Evolutionary conservation across 352 stramenopile genomes (phyloP), one percentile per base, ranked within the genome.

Genomic region (Saprolegnia parasitica): DNA sequence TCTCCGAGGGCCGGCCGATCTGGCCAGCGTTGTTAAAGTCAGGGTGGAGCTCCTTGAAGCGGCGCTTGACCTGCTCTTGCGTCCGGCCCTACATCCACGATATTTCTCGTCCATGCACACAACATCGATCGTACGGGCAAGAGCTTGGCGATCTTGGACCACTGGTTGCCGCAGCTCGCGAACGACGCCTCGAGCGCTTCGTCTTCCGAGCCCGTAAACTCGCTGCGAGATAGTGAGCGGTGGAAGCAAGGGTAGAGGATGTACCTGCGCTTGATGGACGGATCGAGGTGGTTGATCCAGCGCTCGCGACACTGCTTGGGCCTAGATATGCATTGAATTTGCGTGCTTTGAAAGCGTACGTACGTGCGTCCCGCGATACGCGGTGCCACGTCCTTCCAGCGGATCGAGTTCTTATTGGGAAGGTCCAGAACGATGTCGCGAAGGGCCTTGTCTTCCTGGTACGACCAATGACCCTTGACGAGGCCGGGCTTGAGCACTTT

Each of bases 281-380:
- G 96, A 78, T 98, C 93, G 61, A 98, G 82, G 76, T 98, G 95
- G 77, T 98, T 98, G 35, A 96, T 83, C 89, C 94, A 99, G 18
- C 96, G 90, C 71, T 99, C 95, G 13, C 96, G 88, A 70, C 96
- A 99, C 73, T 98, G 96, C 75, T 99, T 98, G 3, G 87, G 79
- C 50, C 86, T 95, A 73, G 3, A 3, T 60, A 3, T 8, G 42
- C 9, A 16, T 62, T 62, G 56, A 45, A 5, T 1, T n/a, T 60
- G 24, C 56, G 35, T 24, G 5, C 56, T 5, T 49, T 18, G 23
- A 67, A 75, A 15, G 9, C 9, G 11, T 3, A 64, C 71, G 42
- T 77, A 88, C 79, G 81, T 87, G 77, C 84, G 71, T 42, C 79
- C 80, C 18, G 78, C 73, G 65, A 92, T 88, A 11, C 79, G 66